Evolutionary conservation across 2,329 filamentous ascomycete genomes (phyloP).

Genomic region (Aureobasidium leucospermi): DNA sequence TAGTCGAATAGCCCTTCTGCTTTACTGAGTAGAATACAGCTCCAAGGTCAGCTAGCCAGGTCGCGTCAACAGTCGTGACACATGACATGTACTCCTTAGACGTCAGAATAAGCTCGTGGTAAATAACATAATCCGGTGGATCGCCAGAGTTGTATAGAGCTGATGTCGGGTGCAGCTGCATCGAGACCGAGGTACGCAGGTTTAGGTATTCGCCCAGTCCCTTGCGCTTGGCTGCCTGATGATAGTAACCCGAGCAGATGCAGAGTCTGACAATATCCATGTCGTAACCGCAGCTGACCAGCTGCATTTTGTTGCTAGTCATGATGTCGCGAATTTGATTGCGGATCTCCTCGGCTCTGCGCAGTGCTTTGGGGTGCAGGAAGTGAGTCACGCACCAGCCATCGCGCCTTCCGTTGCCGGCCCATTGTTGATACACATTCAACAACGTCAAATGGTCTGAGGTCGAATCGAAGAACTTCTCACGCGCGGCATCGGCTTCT

Average conservation of each 20-base stretch:
- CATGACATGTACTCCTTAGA: conserved; percentile 98
- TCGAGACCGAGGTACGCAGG: conserved; percentile 83
- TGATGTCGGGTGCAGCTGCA: conserved; percentile 89
- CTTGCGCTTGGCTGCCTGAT: conserved; percentile 92
- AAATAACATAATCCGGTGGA: conserved; percentile 92
- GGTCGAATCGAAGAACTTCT: conserved; percentile 98
- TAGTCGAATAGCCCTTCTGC: conserved; percentile 88
- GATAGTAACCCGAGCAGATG: conserved; percentile 96
- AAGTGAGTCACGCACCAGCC: conserved; percentile 92
- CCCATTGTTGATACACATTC: conserved; percentile 95
- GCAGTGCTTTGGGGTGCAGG: conserved; percentile 86
- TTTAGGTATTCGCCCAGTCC: conserved; percentile 98
- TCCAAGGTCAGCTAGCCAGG: conserved; percentile 93
- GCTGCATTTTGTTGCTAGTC: conserved; percentile 81
- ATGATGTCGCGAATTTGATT: conserved; percentile 93
- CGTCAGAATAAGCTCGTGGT: conserved; percentile 95
- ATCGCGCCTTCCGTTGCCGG: conserved; percentile 80
- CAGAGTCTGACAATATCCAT: conserved; percentile 95
- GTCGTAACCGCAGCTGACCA: conserved; percentile 86
- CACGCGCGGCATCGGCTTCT: conserved; percentile 87
- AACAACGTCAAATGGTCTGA: conserved; percentile 94
- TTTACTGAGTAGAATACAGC: conserved; percentile 97
- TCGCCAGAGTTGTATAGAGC: conserved; percentile 89
- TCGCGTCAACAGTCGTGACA: conserved; percentile 90
- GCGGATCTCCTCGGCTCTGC: conserved; percentile 85